Evolutionary conservation across 2,329 filamentous ascomycete genomes (phyloP), one percentile per base, ranked within the genome.

Genomic region (Calonectria honghensis): DNA sequence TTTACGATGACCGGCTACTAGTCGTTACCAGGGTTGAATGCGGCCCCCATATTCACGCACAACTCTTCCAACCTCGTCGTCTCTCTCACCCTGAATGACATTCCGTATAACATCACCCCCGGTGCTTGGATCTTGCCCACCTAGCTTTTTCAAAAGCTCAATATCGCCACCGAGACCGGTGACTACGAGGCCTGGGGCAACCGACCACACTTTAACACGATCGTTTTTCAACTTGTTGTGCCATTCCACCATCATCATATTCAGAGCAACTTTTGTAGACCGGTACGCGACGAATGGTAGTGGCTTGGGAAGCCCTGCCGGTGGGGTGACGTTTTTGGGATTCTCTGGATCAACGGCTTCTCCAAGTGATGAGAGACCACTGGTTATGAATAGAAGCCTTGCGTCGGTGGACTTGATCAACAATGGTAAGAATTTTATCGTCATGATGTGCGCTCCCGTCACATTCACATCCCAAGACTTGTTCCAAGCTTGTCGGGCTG

Each of bases 191-290:
- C 51, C 51, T 16, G 51, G 51, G 16, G 51, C 51, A 9, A 54
- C 51, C 4, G 51, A 32, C 27, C 27, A 54, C 6, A 54, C 51
- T 31, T 32, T 54, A 16, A 54, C 51, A 6, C 51, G 27, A 29
- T 54, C 51, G 11, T 54, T 54, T 4, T 54, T 54, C 27, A 54
- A 20, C 27, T 54, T 54, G 6, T 54, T 54, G 27, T 29, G 18
- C 51, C 51, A 54, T 54, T 54, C 51, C 7, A 54, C 27, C 51
- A 54, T 54, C 51, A 54, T 32, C 51, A 54, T 54, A 18, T 54
- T 54, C 51, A 54, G 18, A 20, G 27, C 51, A 7, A 29, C 51
- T 18, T 54, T 54, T 2, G 51, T 54, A 20, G 27, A 54, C 5
- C 51, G 27, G 51, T 54, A 54, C 7, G 27, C 51, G 9, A 32